phyloP scores from a whole-genome alignment of 2,329 filamentous ascomycete genomes.

The Fusarium anthophilum region DNA sequence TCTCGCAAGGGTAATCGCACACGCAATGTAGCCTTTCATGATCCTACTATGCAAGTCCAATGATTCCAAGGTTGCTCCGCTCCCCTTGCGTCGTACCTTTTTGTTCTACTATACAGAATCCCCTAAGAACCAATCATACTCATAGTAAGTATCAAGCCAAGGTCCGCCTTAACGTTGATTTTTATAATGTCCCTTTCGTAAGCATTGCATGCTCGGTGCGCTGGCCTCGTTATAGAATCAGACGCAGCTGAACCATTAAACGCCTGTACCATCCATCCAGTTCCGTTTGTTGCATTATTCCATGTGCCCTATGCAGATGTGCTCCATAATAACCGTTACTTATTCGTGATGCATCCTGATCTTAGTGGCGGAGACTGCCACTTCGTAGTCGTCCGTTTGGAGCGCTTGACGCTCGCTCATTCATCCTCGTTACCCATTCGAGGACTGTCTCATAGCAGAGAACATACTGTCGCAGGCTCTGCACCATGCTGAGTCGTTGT shows the following conservation, averaged over 20 bases:
- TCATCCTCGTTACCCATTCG: constrained; percentile 77
- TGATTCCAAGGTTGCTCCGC: constrained; percentile 17
- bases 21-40: constrained; percentile 20
- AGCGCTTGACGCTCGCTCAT: constrained; percentile 46
- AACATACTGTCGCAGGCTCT: constrained; percentile 91
- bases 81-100: constrained; percentile 1
- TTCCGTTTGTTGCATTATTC: constrained; percentile 25
- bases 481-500: constrained; percentile 95
- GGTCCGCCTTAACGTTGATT: not conserved
- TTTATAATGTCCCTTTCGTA: constrained; percentile 31
- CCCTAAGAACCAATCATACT: constrained; percentile 7
- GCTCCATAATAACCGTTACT: constrained; percentile 25
- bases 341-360: constrained; percentile 23
- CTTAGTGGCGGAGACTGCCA: constrained; percentile 44
- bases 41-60: constrained; percentile 23
- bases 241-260: constrained; percentile 28
- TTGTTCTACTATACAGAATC: constrained; percentile 40
- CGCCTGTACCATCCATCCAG: constrained; percentile 22
- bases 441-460: constrained; percentile 95
- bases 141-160: constrained; percentile 19
- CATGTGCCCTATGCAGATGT: constrained; percentile 30
- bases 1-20: not conserved
- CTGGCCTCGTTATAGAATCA: constrained; percentile 13
- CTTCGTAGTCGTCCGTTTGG: constrained; percentile 41
- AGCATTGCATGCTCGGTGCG: constrained; percentile 29